Base-by-base conservation (phyloP, 768 basidiomycete genomes). In the Termitomyces sp. region DNA sequence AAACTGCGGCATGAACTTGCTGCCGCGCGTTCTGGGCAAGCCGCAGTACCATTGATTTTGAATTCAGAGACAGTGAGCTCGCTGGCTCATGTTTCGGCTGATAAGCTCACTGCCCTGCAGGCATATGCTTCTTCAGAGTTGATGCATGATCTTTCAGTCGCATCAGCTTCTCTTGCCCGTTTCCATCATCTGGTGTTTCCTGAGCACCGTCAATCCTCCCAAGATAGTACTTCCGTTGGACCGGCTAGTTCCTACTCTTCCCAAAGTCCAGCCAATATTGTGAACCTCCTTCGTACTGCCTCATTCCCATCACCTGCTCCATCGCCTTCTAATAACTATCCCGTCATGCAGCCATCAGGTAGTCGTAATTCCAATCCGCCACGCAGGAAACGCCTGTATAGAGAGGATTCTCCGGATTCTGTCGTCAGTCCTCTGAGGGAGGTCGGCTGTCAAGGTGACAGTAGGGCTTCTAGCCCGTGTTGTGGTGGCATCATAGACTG, bases 401-500 rank as follows among this genome's bases (percentile, higher is more conserved):
- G 68, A 50, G 70, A 72, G 50, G 64, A 69, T 54, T 69, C 69
- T 37, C 68, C 68, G 3, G 62, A 64, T 19, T 64, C 63, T 41
- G 46, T 53, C 28, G 50, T 53, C 45, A 60, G 51, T 37, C 63
- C 14, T 35, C 21, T 46, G 19, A 60, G 50, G 8, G 58, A 52
- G 35, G 17, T 57, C 59, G 40, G 55, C 52, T 45, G 56, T 56
- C 28, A 48, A 51, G 53, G 56, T 17, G 49, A 59, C 35, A 62
- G 57, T 23, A 61, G 64, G n/a, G 67, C 64, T 40, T 60, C 63
- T 33, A 75, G 67, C 58, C 61, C 62, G 21, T 81, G 79, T 66
- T 79, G 79, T 62, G 79, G 77, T 38, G 80, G 81, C 8, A 71
- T 79, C 30, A 50, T 82, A 50, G 79, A 82, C 61, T 80, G 80